Evolutionary conservation across 257 asterid genomes (phyloP), one percentile per base, ranked within the genome.

Genomic region (Rauvolfia tetraphylla): DNA sequence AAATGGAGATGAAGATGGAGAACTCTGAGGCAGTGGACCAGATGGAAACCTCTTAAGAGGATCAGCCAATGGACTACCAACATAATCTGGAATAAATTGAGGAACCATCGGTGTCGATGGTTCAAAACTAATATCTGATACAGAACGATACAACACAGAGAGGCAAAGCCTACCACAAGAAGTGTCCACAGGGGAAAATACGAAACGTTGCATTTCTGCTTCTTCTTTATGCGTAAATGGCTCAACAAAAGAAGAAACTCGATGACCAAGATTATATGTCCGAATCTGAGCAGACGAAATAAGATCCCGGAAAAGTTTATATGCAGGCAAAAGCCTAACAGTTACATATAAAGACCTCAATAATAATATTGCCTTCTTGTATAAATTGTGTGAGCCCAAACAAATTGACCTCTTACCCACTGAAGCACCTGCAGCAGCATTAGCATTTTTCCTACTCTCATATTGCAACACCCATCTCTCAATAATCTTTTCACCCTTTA

Each of bases 391-490:
- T 75, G 90, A 84, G 72, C 89, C 90, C 3, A 92, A 72, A 56
- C 83, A 75, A 74, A 79, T 83, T 14, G 88, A 81, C 80, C 97
- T 86, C 87, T 86, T 93, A 75, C 75, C 82, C 79, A 88, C 88
- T 13, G 83, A 77, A 81, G 77, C 78, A 76, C 84, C 78, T 74
- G 81, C 77, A 74, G 79, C 81, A 42, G 29, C 67, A 48, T 78
- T 86, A 82, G 79, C 76, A 68, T 69, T 78, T 87, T 83, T 88
- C 84, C 84, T 91, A 85, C 88, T 85, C 87, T 91, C 98, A 77
- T 90, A 93, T 81, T 89, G 92, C 74, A 93, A 72, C 81, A 93
- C 79, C 98, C 98, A 93, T 81, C 98, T 91, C 92, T 93, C 98
- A 63, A 93, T 80, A 39, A 93, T 84, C 88, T 84, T 90, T 62